Evolutionary conservation across 2,329 filamentous ascomycete species (phyloP).

Genomic region (Hansfordia pulvinata): DNA sequence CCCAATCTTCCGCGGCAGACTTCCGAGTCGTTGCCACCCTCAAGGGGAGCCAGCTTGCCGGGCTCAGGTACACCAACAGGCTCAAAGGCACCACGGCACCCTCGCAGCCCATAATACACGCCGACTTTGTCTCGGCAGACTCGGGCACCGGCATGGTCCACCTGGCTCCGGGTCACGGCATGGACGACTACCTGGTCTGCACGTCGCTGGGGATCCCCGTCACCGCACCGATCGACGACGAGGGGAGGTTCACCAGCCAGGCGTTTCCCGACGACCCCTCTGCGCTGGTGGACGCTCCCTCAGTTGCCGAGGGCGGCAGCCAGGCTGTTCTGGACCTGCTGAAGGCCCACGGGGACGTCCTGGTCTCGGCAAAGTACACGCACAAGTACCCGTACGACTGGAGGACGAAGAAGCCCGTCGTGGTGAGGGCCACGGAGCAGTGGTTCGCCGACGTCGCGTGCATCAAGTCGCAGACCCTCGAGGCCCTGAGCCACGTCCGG

Average conservation of each 20-base stretch:
- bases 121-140: slow-evolving; percentile 75
- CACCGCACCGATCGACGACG: slow-evolving; percentile 71
- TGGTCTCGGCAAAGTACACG: slow-evolving; percentile 56
- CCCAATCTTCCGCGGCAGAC: slow-evolving; percentile 20
- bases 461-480: slow-evolving; percentile 63
- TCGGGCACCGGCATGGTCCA: slow-evolving; percentile 97
- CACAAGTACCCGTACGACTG: slow-evolving; percentile 99
- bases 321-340: slow-evolving; percentile 58
- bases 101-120: slow-evolving; percentile 61
- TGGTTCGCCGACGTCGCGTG: slow-evolving; percentile 91
- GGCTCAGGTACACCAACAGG: slow-evolving; percentile 55
- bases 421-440: slow-evolving; percentile 84
- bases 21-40: slow-evolving; percentile 46
- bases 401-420: slow-evolving; percentile 86
- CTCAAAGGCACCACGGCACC: slow-evolving; percentile 46
- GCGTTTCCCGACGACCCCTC: slow-evolving; percentile 60
- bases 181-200: slow-evolving; percentile 88
- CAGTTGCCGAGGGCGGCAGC: slow-evolving; percentile 59
- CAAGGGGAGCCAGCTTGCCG: slow-evolving; percentile 49
- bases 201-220: slow-evolving; percentile 55
- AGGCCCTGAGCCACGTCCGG: slow-evolving; percentile 53
- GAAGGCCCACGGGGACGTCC: slow-evolving; percentile 36
- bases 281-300: slow-evolving; percentile 50
- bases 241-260: slow-evolving; percentile 67
- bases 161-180: slow-evolving; percentile 84